Percentiles rank a stretch among this genome's conserved stretches.
phyloP scores from a whole-genome alignment of 441 rosid genomes.

The Bocquillonia castaneifolia region DNA sequence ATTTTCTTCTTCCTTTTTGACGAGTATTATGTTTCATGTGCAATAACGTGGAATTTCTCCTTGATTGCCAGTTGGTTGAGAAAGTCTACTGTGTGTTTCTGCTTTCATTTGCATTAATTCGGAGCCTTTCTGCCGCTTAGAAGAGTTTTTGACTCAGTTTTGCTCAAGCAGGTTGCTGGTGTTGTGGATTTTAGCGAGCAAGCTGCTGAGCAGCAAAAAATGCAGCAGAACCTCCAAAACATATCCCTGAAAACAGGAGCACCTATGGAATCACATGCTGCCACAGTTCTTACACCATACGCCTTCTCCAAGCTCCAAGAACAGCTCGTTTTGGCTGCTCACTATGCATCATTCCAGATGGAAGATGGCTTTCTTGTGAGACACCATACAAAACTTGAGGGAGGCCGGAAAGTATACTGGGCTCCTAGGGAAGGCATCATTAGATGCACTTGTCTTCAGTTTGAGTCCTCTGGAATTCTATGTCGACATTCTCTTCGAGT shows the following conservation, averaged over 20 bases:
- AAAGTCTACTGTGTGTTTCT: neutral
- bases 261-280: conserved; percentile 94
- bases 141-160: conserved; percentile 16
- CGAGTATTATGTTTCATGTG: neutral
- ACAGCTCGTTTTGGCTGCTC: conserved; percentile 90
- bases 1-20: conserved; percentile 1
- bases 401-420: conserved; percentile 92
- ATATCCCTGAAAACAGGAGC: conserved; percentile 86
- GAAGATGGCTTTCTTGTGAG: conserved; percentile 83
- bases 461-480: conserved; percentile 89
- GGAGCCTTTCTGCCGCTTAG: neutral
- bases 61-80: conserved; percentile 8
- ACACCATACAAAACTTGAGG: conserved; percentile 89
- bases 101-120: neutral
- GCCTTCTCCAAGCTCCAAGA: conserved; percentile 97
- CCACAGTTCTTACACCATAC: conserved; percentile 75
- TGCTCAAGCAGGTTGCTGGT: conserved; percentile 59
- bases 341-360: conserved; percentile 87
- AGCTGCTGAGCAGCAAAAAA: conserved; percentile 89
- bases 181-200: conserved; percentile 90
- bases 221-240: conserved; percentile 95
- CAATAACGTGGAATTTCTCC: neutral
- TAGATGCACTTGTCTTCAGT: conserved; percentile 91
- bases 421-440: conserved; percentile 77
- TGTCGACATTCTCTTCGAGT: conserved; percentile 90